phyloP scores from a whole-genome alignment of 768 basidiomycete genomes.

The Calocera cornea region DNA sequence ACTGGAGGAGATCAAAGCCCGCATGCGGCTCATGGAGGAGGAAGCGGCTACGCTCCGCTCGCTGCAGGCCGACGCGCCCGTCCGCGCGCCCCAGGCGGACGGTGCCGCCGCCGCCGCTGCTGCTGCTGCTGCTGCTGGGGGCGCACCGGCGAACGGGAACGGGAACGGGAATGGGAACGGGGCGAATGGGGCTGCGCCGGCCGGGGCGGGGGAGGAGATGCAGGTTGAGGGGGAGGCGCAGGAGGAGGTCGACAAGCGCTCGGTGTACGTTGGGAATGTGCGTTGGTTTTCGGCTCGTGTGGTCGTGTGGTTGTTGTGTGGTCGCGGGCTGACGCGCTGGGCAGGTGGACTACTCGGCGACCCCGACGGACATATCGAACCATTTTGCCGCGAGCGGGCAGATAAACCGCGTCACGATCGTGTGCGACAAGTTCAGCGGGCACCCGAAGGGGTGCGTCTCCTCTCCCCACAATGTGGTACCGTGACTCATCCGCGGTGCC shows the following conservation, averaged over 20 bases:
- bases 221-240: conserved; percentile 81
- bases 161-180: conserved; percentile 38
- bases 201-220: conserved; percentile 32
- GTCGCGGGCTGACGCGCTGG: neutral
- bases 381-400: conserved; percentile 97
- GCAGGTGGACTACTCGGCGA: conserved; percentile 93
- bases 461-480: neutral
- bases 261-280: conserved; percentile 94
- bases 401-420: conserved; percentile 96
- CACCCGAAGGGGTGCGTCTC: conserved; percentile 88
- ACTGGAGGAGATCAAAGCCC: conserved; percentile 23
- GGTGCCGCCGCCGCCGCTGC: conserved; percentile 12
- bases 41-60: conserved; percentile 17
- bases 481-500: neutral
- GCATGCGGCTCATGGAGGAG: conserved; percentile 9
- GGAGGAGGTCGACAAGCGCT: conserved; percentile 64
- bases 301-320: no score
- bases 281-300: conserved; percentile 22
- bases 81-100: conserved; percentile 7
- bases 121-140: conserved; percentile 9
- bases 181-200: conserved; percentile 31
- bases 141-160: conserved; percentile 32
- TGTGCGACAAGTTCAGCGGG: conserved; percentile 99
- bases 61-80: conserved; percentile 8
- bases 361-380: conserved; percentile 93